Base-by-base conservation (phyloP, 1,139 yeast species). In the Blastobotrys aristatus region DNA sequence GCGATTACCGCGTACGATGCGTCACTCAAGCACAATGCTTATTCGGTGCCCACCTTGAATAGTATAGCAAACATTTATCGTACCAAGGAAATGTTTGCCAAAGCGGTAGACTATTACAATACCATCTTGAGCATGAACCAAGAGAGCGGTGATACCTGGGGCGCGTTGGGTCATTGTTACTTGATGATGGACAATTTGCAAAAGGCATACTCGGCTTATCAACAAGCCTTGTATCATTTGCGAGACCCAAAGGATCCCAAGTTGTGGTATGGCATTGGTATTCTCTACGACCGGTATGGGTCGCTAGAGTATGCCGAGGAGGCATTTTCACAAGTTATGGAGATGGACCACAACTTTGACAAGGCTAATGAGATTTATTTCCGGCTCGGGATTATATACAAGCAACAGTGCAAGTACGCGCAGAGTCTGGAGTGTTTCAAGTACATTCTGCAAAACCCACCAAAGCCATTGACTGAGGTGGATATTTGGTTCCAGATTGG, bases 401-500 rank as follows among this genome's bases (percentile, higher is more conserved):
- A 90, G 69, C 96, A 90, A 67, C 97, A 90, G 67, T 85, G 84
- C 46, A 90, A 90, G 67, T 76, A 86, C 64, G 79, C 81, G 50
- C 86, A 84, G 62, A 95, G 96, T 3, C 74, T 92, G 53, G 97
- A 89, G 65, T 92, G 97, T 65, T 92, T 92, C 74, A 84, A 88
- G 64, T 92, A 90, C 67, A 92, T 92, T 56, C 71, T 92, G 57
- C 76, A 82, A 49, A 85, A 83, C 66, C 98, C 98, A 1, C 98
- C 98, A 1, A 84, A 87, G 48, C 98, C 98, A 1, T 73, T 92
- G 57, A 90, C 97, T 39, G 96, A 89, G 64, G 90, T 96, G 42
- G 98, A 92, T 64, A 95, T 92, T 48, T 92, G 97, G 97, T 92
- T 92, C 72, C 98, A 92, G 68, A 85, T 92, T 56, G 98, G 98